These are phyloP conservation scores for Ogataea trehalophila DNA, from an alignment of 805 yeast genomes.

Conservation along the genomic window DNA sequence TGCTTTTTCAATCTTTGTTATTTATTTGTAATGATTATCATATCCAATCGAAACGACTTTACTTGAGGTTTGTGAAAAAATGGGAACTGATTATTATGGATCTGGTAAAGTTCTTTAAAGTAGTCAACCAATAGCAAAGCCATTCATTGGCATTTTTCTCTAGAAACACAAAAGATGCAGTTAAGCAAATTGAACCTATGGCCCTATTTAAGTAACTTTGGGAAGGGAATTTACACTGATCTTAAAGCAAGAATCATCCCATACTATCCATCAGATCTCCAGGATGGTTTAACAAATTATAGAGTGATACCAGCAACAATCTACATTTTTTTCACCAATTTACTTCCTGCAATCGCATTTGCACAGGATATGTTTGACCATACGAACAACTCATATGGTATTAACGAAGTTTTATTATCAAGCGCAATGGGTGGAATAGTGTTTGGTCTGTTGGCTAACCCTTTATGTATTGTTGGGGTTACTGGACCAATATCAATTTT, in stretches of 20 bases:
- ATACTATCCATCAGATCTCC: conserved; percentile 71
- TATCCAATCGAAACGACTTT: too few relatives aligned
- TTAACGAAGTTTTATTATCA: conserved; percentile 80
- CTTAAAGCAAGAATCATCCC: conserved; percentile 49
- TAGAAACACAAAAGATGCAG: too few relatives aligned
- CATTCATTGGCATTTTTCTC: too few relatives aligned
- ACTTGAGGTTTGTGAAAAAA: too few relatives aligned
- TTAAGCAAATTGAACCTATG: too few relatives aligned
- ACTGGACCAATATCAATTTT: conserved; percentile 95
- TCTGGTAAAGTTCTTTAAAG: too few relatives aligned
- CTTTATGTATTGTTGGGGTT: conserved; percentile 92
- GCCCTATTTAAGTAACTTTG: conserved; percentile 26
- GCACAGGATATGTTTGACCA: conserved; percentile 97
- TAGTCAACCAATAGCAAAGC: too few relatives aligned
- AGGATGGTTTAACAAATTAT: conserved; percentile 72
- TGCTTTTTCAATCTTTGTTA: too few relatives aligned
- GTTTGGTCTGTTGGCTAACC: conserved; percentile 89
- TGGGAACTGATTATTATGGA: too few relatives aligned
- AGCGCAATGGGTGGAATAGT: conserved; percentile 86
- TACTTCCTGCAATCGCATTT: conserved; percentile 91
- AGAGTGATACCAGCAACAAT: conserved; percentile 82
- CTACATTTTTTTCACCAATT: conserved; percentile 82
- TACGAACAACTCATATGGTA: conserved; percentile 82
- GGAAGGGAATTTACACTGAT: conserved; percentile 53
- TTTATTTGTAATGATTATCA: too few relatives aligned